phyloP scores from a whole-genome alignment of 2,329 filamentous ascomycete species.

The Passalora sequoiae region DNA sequence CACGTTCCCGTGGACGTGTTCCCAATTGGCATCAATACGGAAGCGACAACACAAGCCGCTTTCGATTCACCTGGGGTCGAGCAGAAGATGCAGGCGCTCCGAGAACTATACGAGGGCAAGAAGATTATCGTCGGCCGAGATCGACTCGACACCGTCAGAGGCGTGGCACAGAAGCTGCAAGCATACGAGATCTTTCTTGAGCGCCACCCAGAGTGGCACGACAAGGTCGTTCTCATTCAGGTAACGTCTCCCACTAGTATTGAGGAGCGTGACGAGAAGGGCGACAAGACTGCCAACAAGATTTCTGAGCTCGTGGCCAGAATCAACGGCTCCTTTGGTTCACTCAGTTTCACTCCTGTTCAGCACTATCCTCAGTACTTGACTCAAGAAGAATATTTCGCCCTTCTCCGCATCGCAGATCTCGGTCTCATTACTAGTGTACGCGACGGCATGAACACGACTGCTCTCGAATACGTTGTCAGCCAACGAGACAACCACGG shows the following conservation, averaged over 20 bases:
- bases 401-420: conserved; percentile 81
- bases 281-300: conserved; percentile 76
- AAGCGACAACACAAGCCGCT: conserved; percentile 67
- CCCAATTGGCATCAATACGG: conserved; percentile 90
- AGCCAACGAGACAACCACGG: conserved; percentile 84
- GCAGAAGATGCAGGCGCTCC: conserved; percentile 66
- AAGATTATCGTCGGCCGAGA: conserved; percentile 94
- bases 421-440: conserved; percentile 94
- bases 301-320: conserved; percentile 85
- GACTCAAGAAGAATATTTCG: conserved; percentile 85
- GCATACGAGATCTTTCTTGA: conserved; percentile 91
- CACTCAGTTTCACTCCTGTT: conserved; percentile 80
- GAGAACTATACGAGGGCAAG: conserved; percentile 75
- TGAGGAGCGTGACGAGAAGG: conserved; percentile 65
- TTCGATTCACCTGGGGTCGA: conserved; percentile 64
- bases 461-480: conserved; percentile 87
- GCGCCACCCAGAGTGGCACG: conserved; percentile 83
- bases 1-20: conserved; percentile 90
- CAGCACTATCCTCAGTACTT: conserved; percentile 95
- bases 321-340: conserved; percentile 88
- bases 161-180: conserved; percentile 92
- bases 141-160: conserved; percentile 84
- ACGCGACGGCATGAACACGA: conserved; percentile 96
- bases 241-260: conserved; percentile 72
- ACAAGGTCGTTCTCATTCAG: conserved; percentile 88